Evolutionary conservation across 805 yeast species (phyloP).

Genomic region (Teunomyces stri): DNA sequence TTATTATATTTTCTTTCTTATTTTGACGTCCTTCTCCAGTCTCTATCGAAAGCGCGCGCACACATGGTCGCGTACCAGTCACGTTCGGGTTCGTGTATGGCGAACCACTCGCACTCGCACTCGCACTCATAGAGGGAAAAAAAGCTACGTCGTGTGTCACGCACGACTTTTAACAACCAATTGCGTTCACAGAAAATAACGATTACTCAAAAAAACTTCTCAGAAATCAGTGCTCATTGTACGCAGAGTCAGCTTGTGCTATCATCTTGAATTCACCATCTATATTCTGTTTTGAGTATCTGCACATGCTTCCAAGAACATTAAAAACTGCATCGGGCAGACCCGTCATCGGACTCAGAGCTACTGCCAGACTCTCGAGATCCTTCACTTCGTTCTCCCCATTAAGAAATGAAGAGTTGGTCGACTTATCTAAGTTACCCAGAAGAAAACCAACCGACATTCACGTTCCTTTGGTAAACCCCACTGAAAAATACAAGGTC

Average conservation of each 20-base stretch:
- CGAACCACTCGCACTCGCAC: too few species aligned
- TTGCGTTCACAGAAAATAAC: slow-evolving; percentile 1
- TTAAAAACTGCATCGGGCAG: slow-evolving; percentile 4
- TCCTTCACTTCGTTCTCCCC: slow-evolving; percentile 20
- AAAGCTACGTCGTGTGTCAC: not conserved
- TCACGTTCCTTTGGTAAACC: slow-evolving; percentile 60
- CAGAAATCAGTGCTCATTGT: not conserved
- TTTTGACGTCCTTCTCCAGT: too few species aligned
- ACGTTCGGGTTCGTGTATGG: too few species aligned
- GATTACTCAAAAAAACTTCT: slow-evolving; percentile 1
- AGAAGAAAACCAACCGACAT: slow-evolving; percentile 33
- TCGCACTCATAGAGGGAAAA: not conserved
- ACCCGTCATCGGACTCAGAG: slow-evolving; percentile 3
- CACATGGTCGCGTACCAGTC: too few species aligned
- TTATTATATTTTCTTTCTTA: too few species aligned
- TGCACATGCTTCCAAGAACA: slow-evolving; percentile 5
- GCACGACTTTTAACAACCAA: slow-evolving; percentile 3
- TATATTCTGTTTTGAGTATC: not conserved
- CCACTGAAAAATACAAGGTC: slow-evolving; percentile 70
- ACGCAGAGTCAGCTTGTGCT: not conserved
- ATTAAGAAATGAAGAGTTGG: slow-evolving; percentile 23
- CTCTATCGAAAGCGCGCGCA: too few species aligned
- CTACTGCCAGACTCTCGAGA: not conserved
- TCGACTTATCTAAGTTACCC: slow-evolving; percentile 35
- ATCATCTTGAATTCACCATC: not conserved